Conservation (phyloP, 306 rosid genomes). For the Ammopiptanthus mongolicus region DNA sequence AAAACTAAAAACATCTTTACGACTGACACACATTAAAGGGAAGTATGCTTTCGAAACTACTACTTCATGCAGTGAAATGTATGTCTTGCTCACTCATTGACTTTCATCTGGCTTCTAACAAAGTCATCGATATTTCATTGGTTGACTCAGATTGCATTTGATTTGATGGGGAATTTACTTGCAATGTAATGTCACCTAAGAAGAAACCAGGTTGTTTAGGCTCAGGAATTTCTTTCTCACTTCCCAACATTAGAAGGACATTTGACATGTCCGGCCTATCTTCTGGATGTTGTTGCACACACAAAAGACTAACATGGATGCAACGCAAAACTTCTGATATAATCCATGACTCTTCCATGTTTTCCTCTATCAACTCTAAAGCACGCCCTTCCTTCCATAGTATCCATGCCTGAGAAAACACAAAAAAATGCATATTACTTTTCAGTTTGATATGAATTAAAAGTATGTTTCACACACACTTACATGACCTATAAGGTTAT, state of each 20-base stretch:
- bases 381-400: not conserved
- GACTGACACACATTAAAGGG: not conserved
- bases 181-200: too few relatives aligned
- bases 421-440: not conserved
- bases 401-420: not conserved
- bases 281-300: not conserved
- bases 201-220: too few relatives aligned
- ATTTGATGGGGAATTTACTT: too few relatives aligned
- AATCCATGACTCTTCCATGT: not conserved
- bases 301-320: not conserved
- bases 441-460: not conserved
- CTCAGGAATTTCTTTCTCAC: too few relatives aligned
- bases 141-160: too few relatives aligned
- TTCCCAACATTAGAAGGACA: too few relatives aligned
- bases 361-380: not conserved
- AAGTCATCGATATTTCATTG: too few relatives aligned
- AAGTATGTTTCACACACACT: not conserved
- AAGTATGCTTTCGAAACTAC: not conserved
- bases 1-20: too few relatives aligned
- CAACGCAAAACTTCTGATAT: not conserved
- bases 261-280: not conserved
- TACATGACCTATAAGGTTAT: constrained; percentile 40
- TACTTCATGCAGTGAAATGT: not conserved
- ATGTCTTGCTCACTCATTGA: not conserved
- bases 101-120: too few relatives aligned